Evolutionary conservation across 2,329 filamentous ascomycete genomes (phyloP), one percentile per base, ranked within the genome.

Genomic region (Colletotrichum sojae): DNA sequence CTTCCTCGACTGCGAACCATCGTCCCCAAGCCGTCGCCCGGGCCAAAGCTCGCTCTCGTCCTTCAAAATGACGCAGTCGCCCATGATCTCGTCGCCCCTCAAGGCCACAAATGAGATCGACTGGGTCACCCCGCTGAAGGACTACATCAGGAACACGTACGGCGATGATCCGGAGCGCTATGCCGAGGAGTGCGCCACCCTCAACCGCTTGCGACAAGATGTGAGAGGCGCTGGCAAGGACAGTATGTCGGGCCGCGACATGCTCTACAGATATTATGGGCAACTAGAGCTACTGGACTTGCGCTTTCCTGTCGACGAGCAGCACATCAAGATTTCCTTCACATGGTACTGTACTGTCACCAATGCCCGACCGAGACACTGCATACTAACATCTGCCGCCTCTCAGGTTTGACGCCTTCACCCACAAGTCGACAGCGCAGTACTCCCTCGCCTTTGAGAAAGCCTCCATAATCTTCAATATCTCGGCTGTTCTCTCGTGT

Each of bases 381-480:
- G 31, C 45, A 55, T 20, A 46, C 43, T 49, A 49, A 53, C 63
- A 15, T 22, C 58, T 62, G 59, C 66, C 46, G 8, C 46, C 22
- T 45, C 52, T 4, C 76, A 97, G 94, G 94, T 98, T 97, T 83
- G 96, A 99, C 81, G 96, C 97, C n/a, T 99, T 99, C 79, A 99
- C 96, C 52, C 95, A 97, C 80, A 98, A 98, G 78, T 89, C 94
- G n/a, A 99, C 96, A 5, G 91, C 95, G 4, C 96, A 99, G 80
- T 98, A 97, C 83, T 98, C 95, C 8, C 87, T 99, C 55, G 96
- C 96, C 55, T 99, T 97, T 79, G 96, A 99, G 81, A 99, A 99
- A 79, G 96, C 96, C 15, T 98, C 95, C 75, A 97, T 99, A 78
- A 98, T 99, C 76, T 99, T 99, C 87, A 99, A 99, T 82, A 99